These are phyloP conservation scores for Cyberlindnera maritima DNA, from an alignment of 805 yeast species.

Conservation along the genomic window DNA sequence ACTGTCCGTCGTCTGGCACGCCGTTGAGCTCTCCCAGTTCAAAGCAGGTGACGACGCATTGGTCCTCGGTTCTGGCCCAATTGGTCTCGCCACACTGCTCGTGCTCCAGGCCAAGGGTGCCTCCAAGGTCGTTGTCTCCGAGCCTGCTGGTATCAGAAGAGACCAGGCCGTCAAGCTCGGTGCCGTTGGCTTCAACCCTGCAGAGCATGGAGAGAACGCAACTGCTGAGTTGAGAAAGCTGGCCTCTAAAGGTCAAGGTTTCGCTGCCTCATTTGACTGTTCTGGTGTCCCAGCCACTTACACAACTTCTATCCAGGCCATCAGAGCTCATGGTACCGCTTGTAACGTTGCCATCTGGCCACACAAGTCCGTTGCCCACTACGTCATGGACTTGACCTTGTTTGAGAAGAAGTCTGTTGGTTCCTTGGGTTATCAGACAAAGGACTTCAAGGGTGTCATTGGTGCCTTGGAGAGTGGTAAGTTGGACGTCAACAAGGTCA, in stretches of 20 bases:
- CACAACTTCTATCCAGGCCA: slow-evolving; percentile 37
- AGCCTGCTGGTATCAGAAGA: slow-evolving; percentile 61
- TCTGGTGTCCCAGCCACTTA: slow-evolving; percentile 50
- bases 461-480: slow-evolving; percentile 36
- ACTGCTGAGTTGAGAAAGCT: slow-evolving; percentile 33
- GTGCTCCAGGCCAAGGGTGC: slow-evolving; percentile 50
- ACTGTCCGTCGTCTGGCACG: slow-evolving; percentile 58
- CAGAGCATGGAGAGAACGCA: slow-evolving; percentile 31
- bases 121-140: slow-evolving; percentile 53
- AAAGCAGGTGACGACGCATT: slow-evolving; percentile 44
- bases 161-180: slow-evolving; percentile 51
- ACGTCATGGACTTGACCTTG: slow-evolving; percentile 44
- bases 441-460: slow-evolving; percentile 44
- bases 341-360: slow-evolving; percentile 52
- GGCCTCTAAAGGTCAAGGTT: slow-evolving; percentile 43
- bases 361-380: slow-evolving; percentile 40
- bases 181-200: slow-evolving; percentile 44
- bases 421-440: slow-evolving; percentile 42
- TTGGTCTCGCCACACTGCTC: slow-evolving; percentile 57
- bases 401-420: slow-evolving; percentile 44
- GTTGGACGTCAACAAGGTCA: slow-evolving; percentile 35
- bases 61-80: slow-evolving; percentile 62
- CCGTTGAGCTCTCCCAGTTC: slow-evolving; percentile 44
- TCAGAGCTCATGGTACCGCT: slow-evolving; percentile 42
- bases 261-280: slow-evolving; percentile 51